Evolutionary conservation across 106 monocot genomes (phyloP).

Genomic region (Ottelia alismoides): DNA sequence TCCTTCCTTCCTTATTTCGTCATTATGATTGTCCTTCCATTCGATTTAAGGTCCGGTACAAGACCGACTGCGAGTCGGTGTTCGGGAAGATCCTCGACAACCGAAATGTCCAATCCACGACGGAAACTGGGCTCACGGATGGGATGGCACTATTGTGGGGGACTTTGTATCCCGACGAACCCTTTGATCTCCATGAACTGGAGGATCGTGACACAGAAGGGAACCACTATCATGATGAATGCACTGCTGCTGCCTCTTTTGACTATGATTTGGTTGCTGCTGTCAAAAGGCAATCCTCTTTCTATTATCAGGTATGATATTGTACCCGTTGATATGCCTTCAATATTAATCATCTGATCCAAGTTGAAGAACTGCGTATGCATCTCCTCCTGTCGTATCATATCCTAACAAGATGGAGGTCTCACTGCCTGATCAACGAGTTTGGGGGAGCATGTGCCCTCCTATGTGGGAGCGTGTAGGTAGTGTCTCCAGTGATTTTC

Average conservation of each 20-base stretch:
- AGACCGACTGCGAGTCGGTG: conserved; percentile 51
- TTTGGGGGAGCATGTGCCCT: no score
- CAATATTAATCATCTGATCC: no score
- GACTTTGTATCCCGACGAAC: conserved; percentile 51
- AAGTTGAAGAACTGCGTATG: no score
- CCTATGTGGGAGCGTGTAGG: no score
- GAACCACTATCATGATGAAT: background rate
- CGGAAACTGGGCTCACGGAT: conserved; percentile 13
- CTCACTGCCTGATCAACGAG: no score
- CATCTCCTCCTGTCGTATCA: no score
- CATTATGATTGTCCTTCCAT: no score
- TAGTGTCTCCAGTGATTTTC: no score
- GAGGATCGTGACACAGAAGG: conserved; percentile 2
- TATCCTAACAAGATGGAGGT: no score
- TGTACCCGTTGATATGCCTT: no score
- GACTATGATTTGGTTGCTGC: conserved; percentile 84
- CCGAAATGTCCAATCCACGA: conserved; percentile 49
- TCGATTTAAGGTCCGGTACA: conserved; percentile 95
- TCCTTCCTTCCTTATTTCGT: no score
- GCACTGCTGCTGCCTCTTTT: conserved; percentile 19
- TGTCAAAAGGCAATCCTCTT: conserved; percentile 72
- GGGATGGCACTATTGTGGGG: conserved; percentile 40
- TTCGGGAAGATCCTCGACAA: conserved; percentile 60
- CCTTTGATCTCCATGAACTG: conserved; percentile 65
- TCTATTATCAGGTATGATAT: conserved; percentile 94